Base-by-base conservation (phyloP, 1,284 basidiomycete genomes). In the Malassezia japonica region DNA sequence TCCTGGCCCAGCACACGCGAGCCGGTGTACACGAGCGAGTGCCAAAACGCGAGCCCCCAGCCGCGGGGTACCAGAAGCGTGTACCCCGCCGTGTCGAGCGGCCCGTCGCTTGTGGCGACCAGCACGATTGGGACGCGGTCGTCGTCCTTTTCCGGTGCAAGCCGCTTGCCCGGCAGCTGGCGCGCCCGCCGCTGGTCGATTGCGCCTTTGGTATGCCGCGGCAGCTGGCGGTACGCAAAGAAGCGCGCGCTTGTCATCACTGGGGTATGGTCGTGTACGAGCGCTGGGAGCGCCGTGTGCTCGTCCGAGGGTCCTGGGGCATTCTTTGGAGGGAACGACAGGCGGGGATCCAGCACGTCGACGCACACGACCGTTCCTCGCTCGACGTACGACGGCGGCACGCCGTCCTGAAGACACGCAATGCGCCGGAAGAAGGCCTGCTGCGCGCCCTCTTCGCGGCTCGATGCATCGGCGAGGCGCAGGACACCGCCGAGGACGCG, bases 21-120 rank as follows among this genome's bases (percentile, higher is more conserved):
- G 25, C 62, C 61, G 21, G 60, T 60, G 25, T 63, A 55, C 29
- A 65, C 56, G 1, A 72, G 60, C 12, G 64, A 64, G 12, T 61
- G 56, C 54, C 61, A 70, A 44, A 70, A 70, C 2, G 65, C 59
- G 1, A 39, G 47, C 18, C 63, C 65, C 70, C 70, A 72, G 10
- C 67, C 68, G 23, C 68, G 61, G 6, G 70, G 70, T 1, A 70
- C 60, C 8, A 72, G 33, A 1, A 72, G 52, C 1, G 60, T 67
- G 46, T 44, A 72, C 3, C 57, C 55, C 12, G 52, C 20, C 13
- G 51, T 15, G 15, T 6, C 10, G 2, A 25, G 16, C 25, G 33
- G 4, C 6, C 21, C 18, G 16, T 37, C 13, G 10, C 16, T 34
- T 4, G 25, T 24, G 9, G 13, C 18, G 10, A 52, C 40, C 6